Conservation (phyloP, 2,329 filamentous ascomycete species). For the Triangularia setosa region DNA sequence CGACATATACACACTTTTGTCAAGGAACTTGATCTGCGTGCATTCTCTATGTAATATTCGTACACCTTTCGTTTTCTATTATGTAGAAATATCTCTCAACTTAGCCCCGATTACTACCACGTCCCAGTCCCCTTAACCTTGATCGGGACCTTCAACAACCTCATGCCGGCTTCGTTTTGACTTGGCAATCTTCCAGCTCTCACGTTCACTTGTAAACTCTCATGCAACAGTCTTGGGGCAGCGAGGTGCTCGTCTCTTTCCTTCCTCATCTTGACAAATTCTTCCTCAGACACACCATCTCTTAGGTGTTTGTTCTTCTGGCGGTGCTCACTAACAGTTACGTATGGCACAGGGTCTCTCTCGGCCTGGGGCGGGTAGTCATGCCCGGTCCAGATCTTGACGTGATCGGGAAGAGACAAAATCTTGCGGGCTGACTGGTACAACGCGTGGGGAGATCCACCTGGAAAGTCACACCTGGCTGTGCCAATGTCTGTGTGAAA, state of each 20-base stretch:
- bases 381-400: slow-evolving; percentile 52
- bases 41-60: too few species aligned
- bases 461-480: slow-evolving; percentile 53
- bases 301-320: slow-evolving; percentile 46
- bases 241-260: slow-evolving; percentile 42
- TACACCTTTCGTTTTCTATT: too few species aligned
- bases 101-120: not conserved
- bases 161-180: slow-evolving; percentile 28
- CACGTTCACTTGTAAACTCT: slow-evolving; percentile 51
- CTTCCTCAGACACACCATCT: slow-evolving; percentile 37
- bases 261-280: slow-evolving; percentile 42
- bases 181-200: slow-evolving; percentile 43
- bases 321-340: slow-evolving; percentile 46
- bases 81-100: too few species aligned
- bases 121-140: slow-evolving; percentile 21
- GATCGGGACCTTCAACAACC: slow-evolving; percentile 37
- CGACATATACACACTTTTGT: too few species aligned
- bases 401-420: slow-evolving; percentile 39
- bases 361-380: slow-evolving; percentile 46
- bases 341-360: slow-evolving; percentile 34
- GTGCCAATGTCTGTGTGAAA: slow-evolving; percentile 51
- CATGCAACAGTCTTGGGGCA: slow-evolving; percentile 46
- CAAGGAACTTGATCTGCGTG: too few species aligned
- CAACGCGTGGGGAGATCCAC: slow-evolving; percentile 42
- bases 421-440: slow-evolving; percentile 43